phyloP scores from a whole-genome alignment of 176 grass and related monocot species.

The Eremochloa ophiuroides region DNA sequence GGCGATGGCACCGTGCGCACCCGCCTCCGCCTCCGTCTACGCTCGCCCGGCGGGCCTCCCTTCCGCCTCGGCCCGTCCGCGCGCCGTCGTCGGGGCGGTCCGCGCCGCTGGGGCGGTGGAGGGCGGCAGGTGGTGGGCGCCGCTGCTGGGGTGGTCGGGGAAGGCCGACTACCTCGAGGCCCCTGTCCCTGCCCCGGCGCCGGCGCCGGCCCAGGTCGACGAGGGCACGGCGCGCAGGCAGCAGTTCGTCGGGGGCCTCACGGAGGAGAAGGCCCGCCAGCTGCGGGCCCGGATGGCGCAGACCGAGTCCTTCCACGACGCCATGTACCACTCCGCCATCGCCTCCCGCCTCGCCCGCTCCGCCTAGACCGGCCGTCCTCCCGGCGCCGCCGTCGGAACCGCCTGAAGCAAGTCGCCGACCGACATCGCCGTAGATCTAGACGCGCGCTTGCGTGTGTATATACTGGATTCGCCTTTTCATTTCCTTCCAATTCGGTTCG shows the following conservation, averaged over 20 bases:
- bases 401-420: neutral
- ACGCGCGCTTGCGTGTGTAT: neutral
- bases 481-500: neutral
- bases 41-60: neutral
- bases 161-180: conserved; percentile 71
- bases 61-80: neutral
- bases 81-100: neutral
- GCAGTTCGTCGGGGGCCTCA: conserved; percentile 34
- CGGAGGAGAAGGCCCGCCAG: conserved; percentile 86
- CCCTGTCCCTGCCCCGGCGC: neutral
- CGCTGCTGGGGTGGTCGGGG: conserved; percentile 65
- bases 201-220: neutral
- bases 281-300: conserved; percentile 65
- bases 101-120: neutral
- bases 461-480: neutral
- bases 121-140: conserved; percentile 71
- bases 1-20: neutral
- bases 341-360: conserved; percentile 67
- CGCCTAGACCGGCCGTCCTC: neutral
- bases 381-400: neutral
- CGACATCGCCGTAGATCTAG: neutral
- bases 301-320: conserved; percentile 67
- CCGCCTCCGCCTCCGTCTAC: neutral
- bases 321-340: conserved; percentile 98
- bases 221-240: neutral